Conservation (phyloP, 2,329 filamentous ascomycete species). For the Ophidiomyces ophidiicola region DNA sequence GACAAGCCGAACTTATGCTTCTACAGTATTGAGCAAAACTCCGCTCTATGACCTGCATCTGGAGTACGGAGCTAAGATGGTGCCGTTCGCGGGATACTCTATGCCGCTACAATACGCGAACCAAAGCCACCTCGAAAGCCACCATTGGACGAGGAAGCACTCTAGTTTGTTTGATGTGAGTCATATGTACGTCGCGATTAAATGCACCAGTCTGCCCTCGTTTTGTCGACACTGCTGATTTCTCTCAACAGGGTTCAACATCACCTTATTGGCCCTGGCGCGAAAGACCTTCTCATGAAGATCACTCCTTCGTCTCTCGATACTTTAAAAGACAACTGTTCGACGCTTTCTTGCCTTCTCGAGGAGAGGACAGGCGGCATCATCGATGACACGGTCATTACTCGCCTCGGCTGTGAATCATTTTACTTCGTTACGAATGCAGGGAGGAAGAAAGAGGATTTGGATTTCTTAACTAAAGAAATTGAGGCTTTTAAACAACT, state of each 20-base stretch:
- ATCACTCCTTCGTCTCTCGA: constrained; percentile 67
- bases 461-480: constrained; percentile 60
- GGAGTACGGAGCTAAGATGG: constrained; percentile 76
- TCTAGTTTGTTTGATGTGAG: constrained; percentile 90
- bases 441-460: constrained; percentile 78
- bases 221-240: constrained; percentile 1
- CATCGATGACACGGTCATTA: constrained; percentile 87
- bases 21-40: constrained; percentile 38
- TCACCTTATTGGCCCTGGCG: constrained; percentile 67
- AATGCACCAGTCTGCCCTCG: not conserved
- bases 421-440: constrained; percentile 97
- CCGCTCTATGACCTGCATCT: constrained; percentile 69
- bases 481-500: constrained; percentile 49
- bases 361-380: constrained; percentile 75
- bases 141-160: constrained; percentile 77
- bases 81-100: constrained; percentile 82
- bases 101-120: constrained; percentile 87
- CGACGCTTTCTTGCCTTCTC: constrained; percentile 73
- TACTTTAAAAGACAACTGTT: constrained; percentile 53
- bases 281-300: constrained; percentile 66
- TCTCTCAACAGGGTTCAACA: constrained; percentile 54
- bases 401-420: constrained; percentile 56
- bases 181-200: constrained; percentile 59
- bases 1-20: not conserved
- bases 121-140: constrained; percentile 67